Evolutionary conservation across 2,329 filamentous ascomycete species (phyloP), one percentile per base, ranked within the genome.

Genomic region (Penicillium janthinellum): DNA sequence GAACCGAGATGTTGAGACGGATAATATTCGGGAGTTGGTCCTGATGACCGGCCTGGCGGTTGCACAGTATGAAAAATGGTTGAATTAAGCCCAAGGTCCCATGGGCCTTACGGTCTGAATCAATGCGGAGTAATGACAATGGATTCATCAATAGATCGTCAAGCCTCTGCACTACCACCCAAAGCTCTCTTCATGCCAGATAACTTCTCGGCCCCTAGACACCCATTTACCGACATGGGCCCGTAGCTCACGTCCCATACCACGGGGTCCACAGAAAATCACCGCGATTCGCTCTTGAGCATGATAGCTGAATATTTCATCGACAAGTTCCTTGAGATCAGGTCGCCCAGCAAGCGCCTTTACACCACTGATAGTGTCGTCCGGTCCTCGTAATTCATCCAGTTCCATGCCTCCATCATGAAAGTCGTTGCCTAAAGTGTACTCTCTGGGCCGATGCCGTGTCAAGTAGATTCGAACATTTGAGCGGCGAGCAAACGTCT

Each of bases 211-310:
- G 25, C 57, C 57, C 25, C 34, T 20, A 14, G 22, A n/a, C 6
- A 54, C 51, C 57, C 57, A 59, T n/a, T 15, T 37, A 15, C 51
- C 44, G 4, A 50, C 28, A 17, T 54, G 45, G 17, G 6, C 17
- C 20, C 51, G 44, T 41, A 59, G 6, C 15, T 59, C 57, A 4
- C 42, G 51, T n/a, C 50, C 57, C 57, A 59, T 59, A 4, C 20
- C 51, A 25, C 42, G 44, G 3, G 57, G 57, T 11, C 57, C 57
- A 39, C 57, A 59, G 28, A 54, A 59, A 8, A 59, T 22, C 11
- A 55, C 57, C 11, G 57, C 57, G 10, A 59, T 45, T 4, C 44
- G 51, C 37, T 59, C 57, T 0, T 54, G n/a, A 17, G 37, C n/a
- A 37, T 54, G 44, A 38, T 34, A 34, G 17, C 44, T 37, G n/a